Evolutionary conservation across 352 stramenopile genomes (phyloP).

Genomic region (Phytopythium montanum): DNA sequence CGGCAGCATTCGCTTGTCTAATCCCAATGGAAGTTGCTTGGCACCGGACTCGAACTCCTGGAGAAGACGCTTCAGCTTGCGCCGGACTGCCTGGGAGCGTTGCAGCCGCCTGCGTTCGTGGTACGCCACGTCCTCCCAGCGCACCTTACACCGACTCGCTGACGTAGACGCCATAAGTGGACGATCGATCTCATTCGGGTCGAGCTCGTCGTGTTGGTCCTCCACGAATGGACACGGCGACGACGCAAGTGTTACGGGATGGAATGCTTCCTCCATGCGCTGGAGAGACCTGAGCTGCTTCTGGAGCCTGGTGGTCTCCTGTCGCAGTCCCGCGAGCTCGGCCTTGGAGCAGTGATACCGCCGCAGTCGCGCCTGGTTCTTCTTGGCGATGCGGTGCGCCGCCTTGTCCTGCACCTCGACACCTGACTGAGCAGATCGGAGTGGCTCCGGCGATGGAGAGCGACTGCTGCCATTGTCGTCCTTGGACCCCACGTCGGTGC

Average conservation of each 20-base stretch:
- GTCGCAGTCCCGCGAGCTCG: neutral
- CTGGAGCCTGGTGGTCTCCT: neutral
- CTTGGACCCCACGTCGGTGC: neutral
- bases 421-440: too few species aligned
- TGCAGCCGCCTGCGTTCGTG: neutral
- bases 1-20: neutral
- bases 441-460: neutral
- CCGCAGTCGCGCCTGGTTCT: slow-evolving; percentile 3
- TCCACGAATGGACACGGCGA: slow-evolving; percentile 2
- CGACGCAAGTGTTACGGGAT: neutral
- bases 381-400: neutral
- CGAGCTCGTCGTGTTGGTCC: neutral
- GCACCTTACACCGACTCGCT: neutral
- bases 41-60: neutral
- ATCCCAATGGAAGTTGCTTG: neutral
- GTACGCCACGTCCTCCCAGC: neutral
- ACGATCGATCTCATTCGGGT: neutral
- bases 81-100: neutral
- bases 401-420: neutral
- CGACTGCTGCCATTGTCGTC: neutral
- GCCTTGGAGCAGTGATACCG: slow-evolving; percentile 3
- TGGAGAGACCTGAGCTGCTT: neutral
- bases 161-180: neutral
- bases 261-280: neutral
- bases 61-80: slow-evolving; percentile 3